Conservation (phyloP, 1,139 yeast genomes). For the Yamadazyma aaseri region DNA sequence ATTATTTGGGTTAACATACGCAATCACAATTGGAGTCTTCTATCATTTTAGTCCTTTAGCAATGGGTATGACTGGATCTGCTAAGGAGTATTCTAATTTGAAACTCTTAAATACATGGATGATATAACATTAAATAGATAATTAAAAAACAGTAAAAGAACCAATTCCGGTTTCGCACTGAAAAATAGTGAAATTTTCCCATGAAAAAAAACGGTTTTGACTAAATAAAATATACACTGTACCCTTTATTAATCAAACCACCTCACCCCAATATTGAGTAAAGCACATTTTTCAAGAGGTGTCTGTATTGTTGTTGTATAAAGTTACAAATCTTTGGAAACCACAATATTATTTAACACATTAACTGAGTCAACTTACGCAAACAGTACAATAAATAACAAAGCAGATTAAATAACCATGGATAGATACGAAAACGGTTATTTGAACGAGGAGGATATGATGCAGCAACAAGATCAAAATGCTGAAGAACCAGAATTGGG, state of each 20-base stretch:
- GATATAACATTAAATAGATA: slow-evolving; percentile 7
- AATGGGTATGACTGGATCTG: slow-evolving; percentile 87
- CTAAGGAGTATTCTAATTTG: slow-evolving; percentile 62
- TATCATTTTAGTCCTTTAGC: slow-evolving; percentile 72
- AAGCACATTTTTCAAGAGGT: no score
- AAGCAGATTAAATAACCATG: slow-evolving; percentile 9
- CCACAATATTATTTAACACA: no score
- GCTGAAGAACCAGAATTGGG: slow-evolving; percentile 10
- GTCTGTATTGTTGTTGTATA: no score
- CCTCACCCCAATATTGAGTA: no score
- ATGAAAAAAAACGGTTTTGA: not conserved
- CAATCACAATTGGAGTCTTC: slow-evolving; percentile 44
- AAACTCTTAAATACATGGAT: slow-evolving; percentile 77
- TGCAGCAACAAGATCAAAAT: slow-evolving; percentile 8
- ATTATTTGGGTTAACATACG: slow-evolving; percentile 9
- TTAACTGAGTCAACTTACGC: no score
- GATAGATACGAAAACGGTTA: slow-evolving; percentile 15
- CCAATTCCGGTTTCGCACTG: slow-evolving; percentile 4
- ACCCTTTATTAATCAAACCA: no score
- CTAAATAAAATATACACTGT: not conserved
- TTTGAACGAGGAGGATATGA: slow-evolving; percentile 14
- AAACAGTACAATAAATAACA: no score
- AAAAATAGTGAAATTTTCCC: not conserved
- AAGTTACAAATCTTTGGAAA: no score
- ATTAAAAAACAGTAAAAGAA: not conserved